Evolutionary conservation across 768 basidiomycete species (phyloP), one percentile per base, ranked within the genome.

Genomic region (Xanthoconium purpureum): DNA sequence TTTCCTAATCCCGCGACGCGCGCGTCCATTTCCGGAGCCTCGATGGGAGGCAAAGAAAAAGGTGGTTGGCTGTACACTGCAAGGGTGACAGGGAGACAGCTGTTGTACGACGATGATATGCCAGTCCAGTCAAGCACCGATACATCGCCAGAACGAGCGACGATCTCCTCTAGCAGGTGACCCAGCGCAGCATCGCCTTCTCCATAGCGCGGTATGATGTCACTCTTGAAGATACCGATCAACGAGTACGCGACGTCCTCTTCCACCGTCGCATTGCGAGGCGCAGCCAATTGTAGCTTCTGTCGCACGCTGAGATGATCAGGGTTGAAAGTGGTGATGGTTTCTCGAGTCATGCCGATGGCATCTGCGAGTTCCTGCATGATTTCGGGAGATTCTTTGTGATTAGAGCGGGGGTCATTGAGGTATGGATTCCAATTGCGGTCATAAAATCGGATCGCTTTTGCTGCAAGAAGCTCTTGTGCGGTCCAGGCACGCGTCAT

Each of bases 81-180:
- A n/a, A 61, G 39, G 15, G 52, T 29, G 12, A 11, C 36, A 0
- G 60, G 59, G 18, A 61, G 51, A n/a, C 60, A 61, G 14, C 58
- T 62, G 14, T 62, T 62, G 28, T 62, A 63, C 11, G 32, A 8
- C 1, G 56, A 62, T 4, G 61, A 43, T 14, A 42, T 32, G 15
- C 61, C 61, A 4, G 35, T n/a, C 62, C 62, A 63, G 20, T 35
- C 44, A 40, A 63, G 48, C 6, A 59, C 62, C 0, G 51, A 50
- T n/a, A 55, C 40, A 0, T 55, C 61, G 1, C 57, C 54, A 1
- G 43, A 52, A n/a, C 62, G 61, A 6, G 43, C 12, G 12, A 63
- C 42, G 3, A 63, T 55, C 17, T 59, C 57, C 4, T 63, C 56
- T 36, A 63, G 33, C 5, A 63, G 57, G 30, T 52, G 62, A 4